Base-by-base conservation (phyloP, 441 rosid genomes). In the Bocquillonia castaneifolia region DNA sequence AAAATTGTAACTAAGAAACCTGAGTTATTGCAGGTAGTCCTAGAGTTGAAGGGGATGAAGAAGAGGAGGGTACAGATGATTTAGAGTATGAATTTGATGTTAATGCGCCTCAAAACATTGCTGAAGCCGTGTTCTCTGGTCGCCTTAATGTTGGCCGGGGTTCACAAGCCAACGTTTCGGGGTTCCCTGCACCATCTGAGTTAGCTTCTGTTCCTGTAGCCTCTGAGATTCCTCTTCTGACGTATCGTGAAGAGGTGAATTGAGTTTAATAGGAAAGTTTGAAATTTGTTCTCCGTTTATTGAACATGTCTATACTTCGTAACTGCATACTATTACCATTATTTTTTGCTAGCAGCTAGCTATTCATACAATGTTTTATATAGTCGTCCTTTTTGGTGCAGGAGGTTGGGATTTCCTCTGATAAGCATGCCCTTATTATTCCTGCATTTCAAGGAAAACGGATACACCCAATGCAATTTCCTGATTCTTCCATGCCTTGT, bases 11-110 rank as follows among this genome's bases (percentile, higher is more conserved):
- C 54, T 74, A 10, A 69, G 50, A 54, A n/a, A 57, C 67, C 37
- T 63, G 71, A 62, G 54, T 32, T 40, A 15, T 70, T 77, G 26
- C 80, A 90, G 96, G 96, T 50, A 75, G 92, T 78, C 86, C 90
- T 8, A 79, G 96, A 59, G 92, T 90, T 22, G 93, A 88, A 48
- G 93, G 96, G 8, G 96, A 90, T 73, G 96, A 88, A 60, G 96
- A 90, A 70, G 96, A 90, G 74, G 94, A 90, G 44, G 88, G 71
- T 63, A 79, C 64, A 17, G 96, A 90, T 74, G 92, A 86, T 82
- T 76, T 88, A 79, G 90, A 90, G 73, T 65, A 80, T 28, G 96
- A 90, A 80, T 85, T 88, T 51, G 86, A 88, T 68, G 73, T 77
- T 18, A 77, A 77, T 51, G 64, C 62, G 68, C 82, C 84, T 20